Conservation (phyloP, 495 filamentous ascomycete genomes). For the Lasiosphaeria miniovina region DNA sequence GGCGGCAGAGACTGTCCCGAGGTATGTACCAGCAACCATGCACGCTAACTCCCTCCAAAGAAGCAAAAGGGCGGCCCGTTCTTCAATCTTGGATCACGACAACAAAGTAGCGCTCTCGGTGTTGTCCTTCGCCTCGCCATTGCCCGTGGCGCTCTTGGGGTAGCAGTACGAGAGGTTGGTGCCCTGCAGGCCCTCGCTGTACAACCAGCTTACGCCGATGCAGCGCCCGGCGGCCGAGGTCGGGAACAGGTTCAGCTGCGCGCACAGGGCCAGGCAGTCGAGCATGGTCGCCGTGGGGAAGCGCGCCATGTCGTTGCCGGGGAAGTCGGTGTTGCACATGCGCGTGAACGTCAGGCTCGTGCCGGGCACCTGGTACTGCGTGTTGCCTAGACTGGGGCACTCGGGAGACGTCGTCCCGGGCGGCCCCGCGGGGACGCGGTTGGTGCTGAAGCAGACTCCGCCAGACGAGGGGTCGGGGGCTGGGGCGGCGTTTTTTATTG, state of each 20-base stretch:
- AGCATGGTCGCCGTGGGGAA: constrained; percentile 14
- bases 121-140: background rate
- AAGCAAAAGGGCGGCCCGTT: too few species aligned
- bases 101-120: background rate
- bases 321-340: constrained; percentile 10
- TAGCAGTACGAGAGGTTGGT: constrained; percentile 13
- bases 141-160: background rate
- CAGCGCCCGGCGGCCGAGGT: constrained; percentile 12
- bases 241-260: constrained; percentile 14
- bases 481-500: background rate
- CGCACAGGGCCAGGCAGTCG: constrained; percentile 20
- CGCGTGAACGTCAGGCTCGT: constrained; percentile 13
- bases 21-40: too few species aligned
- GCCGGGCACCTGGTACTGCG: constrained; percentile 12
- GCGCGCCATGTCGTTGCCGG: constrained; percentile 8
- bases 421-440: background rate
- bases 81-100: background rate
- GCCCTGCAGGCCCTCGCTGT: constrained; percentile 9
- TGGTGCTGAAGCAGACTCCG: background rate
- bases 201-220: constrained; percentile 12
- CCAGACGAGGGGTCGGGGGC: background rate
- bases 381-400: background rate
- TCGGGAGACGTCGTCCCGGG: background rate
- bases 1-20: too few species aligned
- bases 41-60: too few species aligned